A percentile compares a stretch with the other conserved stretches of the same genome.
Conservation (phyloP, 2,329 filamentous ascomycete species). For the Talaromyces amestolkiae region DNA sequence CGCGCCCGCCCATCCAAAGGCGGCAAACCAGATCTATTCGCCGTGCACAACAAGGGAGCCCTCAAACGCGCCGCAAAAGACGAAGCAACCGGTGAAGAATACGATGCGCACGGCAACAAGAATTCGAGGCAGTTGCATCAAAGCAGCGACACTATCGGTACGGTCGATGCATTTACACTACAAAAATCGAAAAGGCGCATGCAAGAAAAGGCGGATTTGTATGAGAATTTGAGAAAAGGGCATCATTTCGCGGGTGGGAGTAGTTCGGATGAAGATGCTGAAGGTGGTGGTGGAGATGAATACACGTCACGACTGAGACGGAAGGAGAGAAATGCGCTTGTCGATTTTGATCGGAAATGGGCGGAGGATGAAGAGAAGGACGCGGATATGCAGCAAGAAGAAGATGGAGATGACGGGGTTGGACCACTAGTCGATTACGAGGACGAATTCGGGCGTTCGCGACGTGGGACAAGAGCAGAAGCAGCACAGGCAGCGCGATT, state of each 20-base stretch:
- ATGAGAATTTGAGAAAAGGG: constrained; percentile 87
- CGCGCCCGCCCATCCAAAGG: constrained; percentile 43
- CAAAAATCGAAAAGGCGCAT: constrained; percentile 74
- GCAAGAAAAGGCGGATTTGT: constrained; percentile 85
- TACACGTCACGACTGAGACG: constrained; percentile 58
- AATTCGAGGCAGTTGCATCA: constrained; percentile 61
- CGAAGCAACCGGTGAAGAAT: constrained; percentile 52
- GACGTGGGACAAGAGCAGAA: constrained; percentile 69
- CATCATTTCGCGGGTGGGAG: constrained; percentile 61
- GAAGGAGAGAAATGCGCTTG: constrained; percentile 58
- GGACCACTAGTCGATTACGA: constrained; percentile 76
- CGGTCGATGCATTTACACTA: constrained; percentile 56
- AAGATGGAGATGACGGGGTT: constrained; percentile 42
- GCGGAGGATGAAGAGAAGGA: constrained; percentile 60
- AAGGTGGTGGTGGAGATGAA: constrained; percentile 27
- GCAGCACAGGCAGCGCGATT: constrained; percentile 62
- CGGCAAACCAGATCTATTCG: constrained; percentile 68
- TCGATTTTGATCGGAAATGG: constrained; percentile 98
- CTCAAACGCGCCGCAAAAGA: constrained; percentile 63
- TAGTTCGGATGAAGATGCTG: constrained; percentile 35
- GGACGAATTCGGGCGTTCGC: constrained; percentile 87
- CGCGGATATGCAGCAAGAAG: constrained; percentile 32
- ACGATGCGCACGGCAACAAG: constrained; percentile 25
- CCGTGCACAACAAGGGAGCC: constrained; percentile 60
- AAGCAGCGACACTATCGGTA: constrained; percentile 58